A percentile compares a stretch with the other conserved stretches of the same genome.
These are phyloP conservation scores for Fraxinus sp. DNA, from an alignment of 305 asterid species.

Conservation along the genomic window DNA sequence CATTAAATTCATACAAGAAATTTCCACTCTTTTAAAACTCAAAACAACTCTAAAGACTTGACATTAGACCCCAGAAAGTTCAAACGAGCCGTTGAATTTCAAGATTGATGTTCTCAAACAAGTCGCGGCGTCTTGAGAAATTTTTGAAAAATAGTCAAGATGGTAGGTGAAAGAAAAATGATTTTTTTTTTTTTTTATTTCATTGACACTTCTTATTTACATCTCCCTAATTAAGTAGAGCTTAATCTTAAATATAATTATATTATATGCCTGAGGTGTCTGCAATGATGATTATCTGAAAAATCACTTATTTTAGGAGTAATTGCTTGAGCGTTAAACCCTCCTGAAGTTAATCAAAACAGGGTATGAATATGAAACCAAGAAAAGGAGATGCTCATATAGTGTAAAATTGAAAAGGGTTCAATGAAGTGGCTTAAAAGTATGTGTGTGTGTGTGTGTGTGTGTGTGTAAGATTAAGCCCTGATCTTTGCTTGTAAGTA, in stretches of 20 bases:
- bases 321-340: conserved; percentile 81
- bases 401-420: conserved; percentile 21
- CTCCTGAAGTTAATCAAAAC: conserved; percentile 40
- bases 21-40: background rate
- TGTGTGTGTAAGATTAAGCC: conserved; percentile 12
- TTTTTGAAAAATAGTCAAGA: background rate
- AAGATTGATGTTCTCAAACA: background rate
- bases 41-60: background rate
- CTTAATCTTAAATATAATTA: conserved; percentile 25
- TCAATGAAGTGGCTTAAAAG: conserved; percentile 57
- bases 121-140: background rate
- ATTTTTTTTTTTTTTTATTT: background rate
- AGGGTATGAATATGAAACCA: conserved; percentile 17
- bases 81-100: background rate
- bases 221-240: background rate
- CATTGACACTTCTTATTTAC: conserved; percentile 2
- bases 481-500: conserved; percentile 63
- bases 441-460: no score
- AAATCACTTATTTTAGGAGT: conserved; percentile 30
- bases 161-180: background rate
- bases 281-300: conserved; percentile 20
- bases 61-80: background rate
- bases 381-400: conserved; percentile 23
- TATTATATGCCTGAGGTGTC: conserved; percentile 12
- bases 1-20: background rate